Base-by-base conservation (phyloP, 2,329 filamentous ascomycete species). In the Penicillium sp. region DNA sequence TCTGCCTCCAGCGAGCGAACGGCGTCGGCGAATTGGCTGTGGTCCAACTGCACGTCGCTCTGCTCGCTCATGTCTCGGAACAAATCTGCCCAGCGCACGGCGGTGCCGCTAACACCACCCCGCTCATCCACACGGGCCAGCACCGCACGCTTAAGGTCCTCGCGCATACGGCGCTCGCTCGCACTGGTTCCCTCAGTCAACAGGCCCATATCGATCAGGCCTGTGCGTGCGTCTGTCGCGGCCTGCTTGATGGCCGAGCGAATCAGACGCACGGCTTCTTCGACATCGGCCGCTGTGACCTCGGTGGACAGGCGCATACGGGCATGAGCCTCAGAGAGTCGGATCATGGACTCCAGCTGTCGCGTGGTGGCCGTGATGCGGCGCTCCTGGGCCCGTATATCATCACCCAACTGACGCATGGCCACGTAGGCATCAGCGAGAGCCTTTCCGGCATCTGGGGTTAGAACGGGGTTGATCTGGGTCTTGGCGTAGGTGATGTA, bases 271-370 rank as follows among this genome's bases (percentile, higher is more conserved):
- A 95, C 88, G 0, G 93, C 90, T 73, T 98, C 93, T 40, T 82
- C 74, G 5, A 98, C 94, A 62, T 98, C 94, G 40, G 80, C 79
- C 23, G 79, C 81, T 0, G 87, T 89, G 34, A 98, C 93, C 11
- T 77, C 80, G 2, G 76, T 67, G 0, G 86, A 81, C 4, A 98
- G 80, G 3, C 93, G 86, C 94, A 98, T 98, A 70, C 96, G 96
- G 40, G 93, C 94, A 69, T 98, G 94, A 0, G 90, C 93, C 74
- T 98, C 93, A 1, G 90, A 75, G 3, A 98, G 85, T 51, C 93
- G 91, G 65, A 98, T 97, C 94, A 98, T 98, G 37, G 86, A 93
- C 72, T 98, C 94, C 5, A 98, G 78, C 71, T 98, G 93, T 65
- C 93, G 82, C 0, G 94, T 98, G 3, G 93, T 98, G 32, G 93